Conservation (phyloP, 2,329 filamentous ascomycete genomes). For the Neopestalotiopsis sp. region DNA sequence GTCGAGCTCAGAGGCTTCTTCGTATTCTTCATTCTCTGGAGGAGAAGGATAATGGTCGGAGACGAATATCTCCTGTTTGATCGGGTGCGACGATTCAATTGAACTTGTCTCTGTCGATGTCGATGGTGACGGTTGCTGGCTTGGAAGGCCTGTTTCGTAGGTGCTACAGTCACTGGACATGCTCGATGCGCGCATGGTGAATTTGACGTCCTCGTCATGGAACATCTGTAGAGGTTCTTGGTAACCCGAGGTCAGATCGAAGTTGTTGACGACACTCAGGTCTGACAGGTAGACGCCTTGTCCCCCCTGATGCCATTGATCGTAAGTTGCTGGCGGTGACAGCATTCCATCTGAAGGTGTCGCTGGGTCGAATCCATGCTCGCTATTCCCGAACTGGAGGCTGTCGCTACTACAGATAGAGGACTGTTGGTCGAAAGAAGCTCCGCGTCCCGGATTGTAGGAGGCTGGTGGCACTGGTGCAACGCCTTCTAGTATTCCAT, state of each 20-base stretch:
- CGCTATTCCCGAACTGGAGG: constrained; percentile 47
- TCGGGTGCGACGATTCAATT: constrained; percentile 27
- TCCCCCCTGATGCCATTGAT: constrained; percentile 29
- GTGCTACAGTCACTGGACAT: constrained; percentile 40
- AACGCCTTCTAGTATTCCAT: constrained; percentile 23
- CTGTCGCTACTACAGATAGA: constrained; percentile 43
- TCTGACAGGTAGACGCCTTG: constrained; percentile 37
- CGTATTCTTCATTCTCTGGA: constrained; percentile 27
- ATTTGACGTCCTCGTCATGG: constrained; percentile 36
- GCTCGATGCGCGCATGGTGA: constrained; percentile 34
- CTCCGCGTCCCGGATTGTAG: constrained; percentile 37
- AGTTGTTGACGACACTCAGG: constrained; percentile 42
- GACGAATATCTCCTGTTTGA: constrained; percentile 35
- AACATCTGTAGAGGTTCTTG: constrained; percentile 35
- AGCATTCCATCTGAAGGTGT: constrained; percentile 43
- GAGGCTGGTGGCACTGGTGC: constrained; percentile 26
- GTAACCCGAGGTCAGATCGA: constrained; percentile 38
- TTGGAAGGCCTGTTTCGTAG: constrained; percentile 27
- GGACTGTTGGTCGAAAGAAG: constrained; percentile 44
- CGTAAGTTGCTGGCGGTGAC: constrained; percentile 37
- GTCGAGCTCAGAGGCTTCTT: constrained; percentile 11
- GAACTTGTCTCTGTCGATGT: constrained; percentile 31
- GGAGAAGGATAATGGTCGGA: constrained; percentile 21
- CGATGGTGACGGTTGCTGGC: constrained; percentile 24
- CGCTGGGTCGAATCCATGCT: constrained; percentile 42